A percentile compares a stretch with the other conserved stretches of the same genome.
phyloP scores from a whole-genome alignment of 2,329 filamentous ascomycete species.

The Venturiaceae sp. region DNA sequence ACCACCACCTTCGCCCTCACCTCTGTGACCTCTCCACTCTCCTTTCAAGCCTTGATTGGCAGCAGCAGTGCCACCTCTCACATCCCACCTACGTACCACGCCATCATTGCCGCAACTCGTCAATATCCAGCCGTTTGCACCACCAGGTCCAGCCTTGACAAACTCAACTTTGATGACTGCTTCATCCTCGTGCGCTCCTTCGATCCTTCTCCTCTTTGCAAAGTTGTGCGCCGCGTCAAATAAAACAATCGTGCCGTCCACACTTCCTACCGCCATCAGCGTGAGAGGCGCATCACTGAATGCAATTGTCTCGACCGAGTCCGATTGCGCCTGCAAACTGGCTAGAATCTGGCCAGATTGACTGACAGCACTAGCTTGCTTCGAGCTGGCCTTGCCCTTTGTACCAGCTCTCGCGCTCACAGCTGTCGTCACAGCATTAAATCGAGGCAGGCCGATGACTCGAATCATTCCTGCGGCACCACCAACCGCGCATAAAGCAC shows the following conservation, averaged over 20 bases:
- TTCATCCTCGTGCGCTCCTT: constrained; percentile 62
- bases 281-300: constrained; percentile 53
- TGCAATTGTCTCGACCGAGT: constrained; percentile 68
- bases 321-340: constrained; percentile 66
- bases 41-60: constrained; percentile 62
- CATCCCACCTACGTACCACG: constrained; percentile 82
- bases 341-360: constrained; percentile 69
- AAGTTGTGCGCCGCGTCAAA: constrained; percentile 84
- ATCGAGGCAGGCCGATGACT: constrained; percentile 71
- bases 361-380: constrained; percentile 35
- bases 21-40: constrained; percentile 85
- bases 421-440: constrained; percentile 23
- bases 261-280: constrained; percentile 52
- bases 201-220: constrained; percentile 72
- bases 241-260: constrained; percentile 64
- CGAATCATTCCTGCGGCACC: constrained; percentile 81
- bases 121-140: constrained; percentile 48
- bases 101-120: constrained; percentile 91
- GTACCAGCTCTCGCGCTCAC: constrained; percentile 25
- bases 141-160: constrained; percentile 38
- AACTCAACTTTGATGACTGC: constrained; percentile 93
- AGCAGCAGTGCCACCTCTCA: constrained; percentile 55
- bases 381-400: constrained; percentile 35
- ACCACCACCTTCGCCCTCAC: constrained; percentile 77
- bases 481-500: constrained; percentile 72